phyloP scores from a whole-genome alignment of 352 stramenopile species.

The Phytophthora pistaciae region DNA sequence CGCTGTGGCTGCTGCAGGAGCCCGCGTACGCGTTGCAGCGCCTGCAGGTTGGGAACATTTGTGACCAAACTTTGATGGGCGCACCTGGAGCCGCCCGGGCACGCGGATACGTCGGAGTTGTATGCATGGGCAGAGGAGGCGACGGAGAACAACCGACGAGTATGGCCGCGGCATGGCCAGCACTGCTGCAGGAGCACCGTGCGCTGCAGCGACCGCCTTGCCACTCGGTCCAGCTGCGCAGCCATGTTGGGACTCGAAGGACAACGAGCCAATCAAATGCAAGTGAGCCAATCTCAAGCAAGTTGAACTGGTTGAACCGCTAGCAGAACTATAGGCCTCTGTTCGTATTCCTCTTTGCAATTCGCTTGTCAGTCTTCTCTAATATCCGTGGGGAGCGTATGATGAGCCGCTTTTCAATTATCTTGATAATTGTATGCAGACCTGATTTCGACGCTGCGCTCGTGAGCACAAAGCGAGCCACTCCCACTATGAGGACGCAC shows the following conservation, averaged over 20 bases:
- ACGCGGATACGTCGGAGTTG: conserved; percentile 10
- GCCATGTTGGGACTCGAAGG: conserved; percentile 19
- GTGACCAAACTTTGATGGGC: conserved; percentile 47
- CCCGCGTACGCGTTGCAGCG: conserved; percentile 41
- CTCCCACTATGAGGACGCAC: neutral
- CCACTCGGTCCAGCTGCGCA: conserved; percentile 21
- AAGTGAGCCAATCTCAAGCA: neutral
- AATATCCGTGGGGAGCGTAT: too few relatives aligned
- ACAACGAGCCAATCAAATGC: conserved; percentile 2
- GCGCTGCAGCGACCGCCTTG: conserved; percentile 20
- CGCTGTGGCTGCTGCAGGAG: conserved; percentile 37
- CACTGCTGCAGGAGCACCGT: conserved; percentile 10
- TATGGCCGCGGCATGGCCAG: neutral
- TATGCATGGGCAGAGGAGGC: conserved; percentile 17
- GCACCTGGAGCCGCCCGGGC: conserved; percentile 19
- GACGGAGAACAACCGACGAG: conserved; percentile 19
- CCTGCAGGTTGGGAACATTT: conserved; percentile 36
- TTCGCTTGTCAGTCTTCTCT: too few relatives aligned
- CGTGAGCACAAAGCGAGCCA: too few relatives aligned
- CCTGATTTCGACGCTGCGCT: too few relatives aligned
- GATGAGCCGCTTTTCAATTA: too few relatives aligned
- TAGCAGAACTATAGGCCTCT: too few relatives aligned
- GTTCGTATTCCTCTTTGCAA: too few relatives aligned
- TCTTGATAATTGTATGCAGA: too few relatives aligned
- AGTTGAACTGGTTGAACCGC: neutral